Evolutionary conservation across 805 yeast species (phyloP), one percentile per base, ranked within the genome.

Genomic region (Metschnikowia lunata): DNA sequence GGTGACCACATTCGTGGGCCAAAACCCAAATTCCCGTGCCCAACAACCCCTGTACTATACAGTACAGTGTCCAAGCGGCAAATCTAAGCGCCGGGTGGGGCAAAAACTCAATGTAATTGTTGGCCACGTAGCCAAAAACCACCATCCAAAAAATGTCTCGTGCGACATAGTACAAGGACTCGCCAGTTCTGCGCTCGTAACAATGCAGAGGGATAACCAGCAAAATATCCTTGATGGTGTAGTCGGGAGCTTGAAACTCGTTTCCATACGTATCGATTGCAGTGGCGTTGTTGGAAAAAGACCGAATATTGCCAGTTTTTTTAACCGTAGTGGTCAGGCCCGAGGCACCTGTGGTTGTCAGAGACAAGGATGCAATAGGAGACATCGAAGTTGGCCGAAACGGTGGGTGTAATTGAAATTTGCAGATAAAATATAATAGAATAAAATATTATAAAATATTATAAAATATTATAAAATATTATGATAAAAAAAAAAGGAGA

Each of bases 1-100:
- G 84, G 64, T 87, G 96, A 48, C 96, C 96, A 72, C 96, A 87
- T 66, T 87, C 96, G 66, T 87, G 96, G 42, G 95, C 93, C 68
- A 87, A 60, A 39, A 87, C 84, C 95, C 95, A 87, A 39, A 83
- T 42, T 37, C 95, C 95, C 28, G 89, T 82, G 46, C 82, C 82
- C 48, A 84, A 78, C 43, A 86, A 67, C 27, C 91, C 88, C 55
- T 79, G 78, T 36, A 67, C 59, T 42, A 74, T 58, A 14, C 79
- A 63, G 59, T 84, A 82, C 13, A 60, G 64, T 33, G 72, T 52
- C 91, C 93, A 86, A 38, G 78, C 75, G 7, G 67, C 60, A 46
- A 75, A 74, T 51, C 93, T 75, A 7, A 72, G 57, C 10, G 61
- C 51, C 9, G 43, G 34, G 29, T 51, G 33, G 10, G 56, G 56